Evolutionary conservation across 805 yeast genomes (phyloP), one percentile per base, ranked within the genome.

Genomic region (Candida takata): DNA sequence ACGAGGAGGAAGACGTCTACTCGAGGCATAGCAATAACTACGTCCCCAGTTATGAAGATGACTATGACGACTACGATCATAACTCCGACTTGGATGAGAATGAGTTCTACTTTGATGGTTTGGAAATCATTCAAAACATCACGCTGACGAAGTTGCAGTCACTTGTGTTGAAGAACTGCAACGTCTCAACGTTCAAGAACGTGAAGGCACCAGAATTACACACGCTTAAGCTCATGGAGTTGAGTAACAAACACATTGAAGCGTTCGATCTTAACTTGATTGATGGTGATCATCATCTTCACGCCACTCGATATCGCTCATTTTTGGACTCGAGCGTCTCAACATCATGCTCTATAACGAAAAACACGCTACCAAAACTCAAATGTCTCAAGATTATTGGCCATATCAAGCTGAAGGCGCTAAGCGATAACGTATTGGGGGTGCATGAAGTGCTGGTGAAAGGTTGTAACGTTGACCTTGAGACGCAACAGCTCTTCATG

Each of bases 41-140:
- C 27, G 33, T 44, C 9, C 36, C 42, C 16, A 42, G 39, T 2
- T 55, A 51, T n/a, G 30, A 39, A 6, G 40, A 40, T 14, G 51
- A 41, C 33, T 53, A 47, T 19, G 58, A 55, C 14, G 60, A 58
- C 11, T 54, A 52, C 27, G 63, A 57, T 13, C 54, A 52, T 20
- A 56, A 57, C 21, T 55, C 57, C 4, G 57, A 55, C 16, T 44
- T 54, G n/a, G 58, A 54, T 19, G 62, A 59, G 38, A 64, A 62
- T 31, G 56, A 50, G 32, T 48, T 63, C 26, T 62, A 60, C 39
- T 60, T 65, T 42, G 63, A 61, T 38, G 67, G 56, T 0, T 24
- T 52, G 15, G 56, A 52, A 35, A 47, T 52, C 4, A 24, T 51
- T 3, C 45, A 43, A 13, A 51, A 50, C 24, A 32, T 40, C 15